Evolutionary conservation across 2,329 filamentous ascomycete genomes (phyloP), one percentile per base, ranked within the genome.

Genomic region (Myriosclerotinia curreyana): DNA sequence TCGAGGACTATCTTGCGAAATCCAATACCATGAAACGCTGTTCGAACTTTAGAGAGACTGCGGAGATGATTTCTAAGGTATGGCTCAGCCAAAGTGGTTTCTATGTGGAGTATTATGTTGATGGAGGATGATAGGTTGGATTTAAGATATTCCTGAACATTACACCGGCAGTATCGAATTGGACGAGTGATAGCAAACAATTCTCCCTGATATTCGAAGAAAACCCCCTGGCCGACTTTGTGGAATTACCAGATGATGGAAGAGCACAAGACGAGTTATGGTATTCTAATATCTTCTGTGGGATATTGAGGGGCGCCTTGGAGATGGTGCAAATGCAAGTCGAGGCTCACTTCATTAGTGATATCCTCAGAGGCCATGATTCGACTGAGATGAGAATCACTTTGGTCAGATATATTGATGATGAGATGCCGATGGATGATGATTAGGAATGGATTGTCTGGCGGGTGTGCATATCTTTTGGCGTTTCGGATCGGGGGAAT

Each of bases 251-350:
- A 0, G 95, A 99, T 75, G 95, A 99, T 77, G 95, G 93, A 60
- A 85, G 92, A 68, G 92, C 95, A 4, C 95, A 99, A 77, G 93
- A 97, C 73, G 94, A 98, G 79, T 81, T 99, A 48, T 99, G 95
- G 95, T 99, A 96, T 77, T 97, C 92, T 6, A 99, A 98, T 77
- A 96, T 99, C 64, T 83, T 98, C 51, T 97, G 95, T 72, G 95
- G 95, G 51, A 91, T 99, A 51, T 80, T 99, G 66, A 83, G 95
- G 70, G 95, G 95, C 17, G 89, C 94, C 1, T 77, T 99, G 65
- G 95, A 99, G 77, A 99, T 99, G 95, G 94, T 98, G 74, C 94
- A 98, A 83, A 96, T 98, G 92, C 95, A 98, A 77, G 92, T 98
- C 5, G 94, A 99, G 75, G 92, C 92, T 54, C 93, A 96, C 75